These are phyloP conservation scores for Suillus fuscotomentosus DNA, from an alignment of 768 basidiomycete species.

Conservation along the genomic window DNA sequence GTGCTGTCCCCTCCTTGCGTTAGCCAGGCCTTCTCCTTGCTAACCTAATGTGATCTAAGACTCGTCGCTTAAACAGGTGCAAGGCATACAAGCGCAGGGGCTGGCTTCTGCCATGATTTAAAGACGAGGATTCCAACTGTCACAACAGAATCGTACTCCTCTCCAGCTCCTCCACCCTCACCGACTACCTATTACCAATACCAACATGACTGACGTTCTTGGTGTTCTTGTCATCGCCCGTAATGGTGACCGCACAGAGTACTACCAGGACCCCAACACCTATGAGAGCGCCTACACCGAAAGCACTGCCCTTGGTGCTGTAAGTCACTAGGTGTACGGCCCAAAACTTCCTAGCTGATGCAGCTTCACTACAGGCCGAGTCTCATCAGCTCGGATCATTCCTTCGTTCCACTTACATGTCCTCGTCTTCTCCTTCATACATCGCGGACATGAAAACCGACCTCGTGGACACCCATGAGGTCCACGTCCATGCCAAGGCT, in stretches of 20 bases:
- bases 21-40: conserved; percentile 3
- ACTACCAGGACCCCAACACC: conserved; percentile 68
- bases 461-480: conserved; percentile 69
- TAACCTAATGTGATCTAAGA: conserved; percentile 2
- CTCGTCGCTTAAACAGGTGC: background rate
- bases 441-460: conserved; percentile 64
- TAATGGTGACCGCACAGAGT: conserved; percentile 72
- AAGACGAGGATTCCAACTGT: background rate
- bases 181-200: conserved; percentile 7
- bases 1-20: conserved; percentile 3
- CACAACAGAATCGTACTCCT: conserved; percentile 10
- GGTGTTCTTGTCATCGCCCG: conserved; percentile 78
- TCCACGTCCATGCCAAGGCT: conserved; percentile 78
- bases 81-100: background rate
- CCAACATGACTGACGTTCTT: conserved; percentile 50
- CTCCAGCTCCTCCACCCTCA: conserved; percentile 8
- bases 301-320: conserved; percentile 77
- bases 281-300: conserved; percentile 62
- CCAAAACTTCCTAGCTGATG: background rate
- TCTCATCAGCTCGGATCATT: conserved; percentile 61
- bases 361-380: conserved; percentile 46
- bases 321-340: conserved; percentile 27
- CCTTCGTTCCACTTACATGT: conserved; percentile 68
- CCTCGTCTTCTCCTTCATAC: conserved; percentile 62
- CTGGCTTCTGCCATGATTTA: background rate